Evolutionary conservation across 805 yeast genomes (phyloP), one percentile per base, ranked within the genome.

Genomic region (Pichia sporocuriosa): DNA sequence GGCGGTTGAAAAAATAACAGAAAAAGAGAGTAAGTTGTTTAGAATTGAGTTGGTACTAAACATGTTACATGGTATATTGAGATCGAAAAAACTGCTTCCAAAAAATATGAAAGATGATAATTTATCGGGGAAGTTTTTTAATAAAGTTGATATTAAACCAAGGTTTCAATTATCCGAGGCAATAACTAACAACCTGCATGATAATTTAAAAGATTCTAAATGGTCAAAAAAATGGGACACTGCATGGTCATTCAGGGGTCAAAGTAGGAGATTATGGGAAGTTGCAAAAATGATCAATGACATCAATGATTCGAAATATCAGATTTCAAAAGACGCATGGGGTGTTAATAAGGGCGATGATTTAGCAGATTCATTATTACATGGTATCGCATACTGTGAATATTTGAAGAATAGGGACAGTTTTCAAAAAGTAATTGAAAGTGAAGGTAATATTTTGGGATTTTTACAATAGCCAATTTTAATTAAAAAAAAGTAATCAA

Each of bases 341-440:
- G 49, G 52, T 7, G 39, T 27, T 3, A 48, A 43, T 24, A 81
- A 81, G 54, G 72, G 73, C 32, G 89, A 81, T 54, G 89, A 81
- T 55, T 60, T 81, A 42, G 73, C 79, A 8, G 89, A 81, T 55
- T 68, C 81, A 1, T 60, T 81, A n/a, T 59, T 81, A 13, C 85
- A 81, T 55, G 83, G 76, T 1, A 45, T 79, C 2, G 67, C 74
- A 1, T 72, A 75, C 67, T 39, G 64, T 12, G 52, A 61, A 11
- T 77, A 80, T 73, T 61, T 66, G 28, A 32, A 49, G 5, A 43
- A 40, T 21, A 32, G 48, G 22, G 17, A 33, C 22, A 25, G 56
- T 28, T 31, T 47, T n/a, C 12, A 29, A 3, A 17, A 19, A 13
- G 13, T 38, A 6, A 15, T 42, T 13, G 17, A 33, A 12, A 35